Evolutionary conservation across 306 rosid species (phyloP).

Genomic region (Rosa multiflora): DNA sequence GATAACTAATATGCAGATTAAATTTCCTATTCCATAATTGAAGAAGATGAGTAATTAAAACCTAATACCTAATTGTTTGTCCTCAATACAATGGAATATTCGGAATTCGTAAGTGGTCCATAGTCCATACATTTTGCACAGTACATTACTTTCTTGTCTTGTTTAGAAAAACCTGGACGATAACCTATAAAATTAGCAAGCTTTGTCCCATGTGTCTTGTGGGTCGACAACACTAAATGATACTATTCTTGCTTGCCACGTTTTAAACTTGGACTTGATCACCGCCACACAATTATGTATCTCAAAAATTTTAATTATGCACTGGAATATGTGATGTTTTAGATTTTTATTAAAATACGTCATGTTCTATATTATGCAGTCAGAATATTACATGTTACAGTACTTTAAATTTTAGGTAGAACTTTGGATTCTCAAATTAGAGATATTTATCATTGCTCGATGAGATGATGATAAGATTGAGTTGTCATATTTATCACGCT

Average conservation of each 20-base stretch:
- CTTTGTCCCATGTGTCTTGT: conserved; percentile 27
- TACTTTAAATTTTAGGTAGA: background rate
- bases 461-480: background rate
- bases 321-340: background rate
- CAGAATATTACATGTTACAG: background rate
- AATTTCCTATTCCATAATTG: background rate
- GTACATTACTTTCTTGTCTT: conserved; percentile 19
- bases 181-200: background rate
- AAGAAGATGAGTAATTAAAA: background rate
- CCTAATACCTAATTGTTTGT: conserved; percentile 16
- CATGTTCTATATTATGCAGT: background rate
- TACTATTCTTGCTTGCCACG: conserved; percentile 21
- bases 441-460: background rate
- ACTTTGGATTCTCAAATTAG: background rate
- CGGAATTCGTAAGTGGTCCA: conserved; percentile 43
- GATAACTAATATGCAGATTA: background rate
- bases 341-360: too few relatives aligned
- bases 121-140: conserved; percentile 2
- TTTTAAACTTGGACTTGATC: conserved; percentile 18
- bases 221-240: conserved; percentile 17
- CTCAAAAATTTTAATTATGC: background rate
- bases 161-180: background rate
- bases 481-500: conserved; percentile 8
- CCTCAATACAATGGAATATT: conserved; percentile 43
- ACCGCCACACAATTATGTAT: conserved; percentile 16